These are phyloP conservation scores for Sistotremastrum suecicum DNA, from an alignment of 768 basidiomycete genomes.

Conservation along the genomic window DNA sequence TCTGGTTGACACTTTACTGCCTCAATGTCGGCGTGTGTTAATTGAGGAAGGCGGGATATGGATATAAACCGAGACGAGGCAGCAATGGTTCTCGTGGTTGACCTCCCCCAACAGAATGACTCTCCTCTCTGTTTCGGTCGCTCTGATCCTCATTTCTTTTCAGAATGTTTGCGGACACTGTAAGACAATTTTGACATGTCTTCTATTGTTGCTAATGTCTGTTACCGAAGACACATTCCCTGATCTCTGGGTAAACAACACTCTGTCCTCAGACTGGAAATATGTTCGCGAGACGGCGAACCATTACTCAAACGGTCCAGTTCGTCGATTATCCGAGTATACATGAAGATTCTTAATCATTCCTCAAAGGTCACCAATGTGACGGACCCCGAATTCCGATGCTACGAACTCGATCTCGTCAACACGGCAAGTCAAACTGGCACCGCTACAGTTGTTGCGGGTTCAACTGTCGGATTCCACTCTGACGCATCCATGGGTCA, in stretches of 20 bases:
- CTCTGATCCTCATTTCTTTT: too few species aligned
- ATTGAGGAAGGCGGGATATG: too few species aligned
- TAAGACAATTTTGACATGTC: too few species aligned
- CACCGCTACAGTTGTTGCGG: slow-evolving; percentile 15
- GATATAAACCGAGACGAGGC: too few species aligned
- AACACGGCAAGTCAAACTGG: slow-evolving; percentile 12
- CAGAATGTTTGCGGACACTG: too few species aligned
- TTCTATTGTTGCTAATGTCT: too few species aligned
- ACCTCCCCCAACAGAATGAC: too few species aligned
- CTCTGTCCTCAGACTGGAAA: slow-evolving; percentile 15
- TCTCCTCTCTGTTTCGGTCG: too few species aligned
- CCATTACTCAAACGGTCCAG: slow-evolving; percentile 17
- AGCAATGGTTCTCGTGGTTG: too few species aligned
- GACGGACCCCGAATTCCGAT: slow-evolving; percentile 17
- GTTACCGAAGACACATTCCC: slow-evolving; percentile 17
- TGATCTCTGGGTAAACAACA: slow-evolving; percentile 14
- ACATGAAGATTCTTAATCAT: neutral
- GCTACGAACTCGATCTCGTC: slow-evolving; percentile 17
- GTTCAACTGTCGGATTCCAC: slow-evolving; percentile 16
- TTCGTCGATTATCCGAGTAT: slow-evolving; percentile 5
- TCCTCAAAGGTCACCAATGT: slow-evolving; percentile 15
- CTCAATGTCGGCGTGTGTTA: too few species aligned
- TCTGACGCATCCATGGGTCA: slow-evolving; percentile 7
- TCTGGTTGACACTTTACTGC: too few species aligned
- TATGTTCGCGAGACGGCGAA: slow-evolving; percentile 19